A percentile compares a stretch with the other conserved stretches of the same genome.
These are phyloP conservation scores for Ascochyta clinopodiicola DNA, from an alignment of 2,329 filamentous ascomycete species.

Conservation along the genomic window DNA sequence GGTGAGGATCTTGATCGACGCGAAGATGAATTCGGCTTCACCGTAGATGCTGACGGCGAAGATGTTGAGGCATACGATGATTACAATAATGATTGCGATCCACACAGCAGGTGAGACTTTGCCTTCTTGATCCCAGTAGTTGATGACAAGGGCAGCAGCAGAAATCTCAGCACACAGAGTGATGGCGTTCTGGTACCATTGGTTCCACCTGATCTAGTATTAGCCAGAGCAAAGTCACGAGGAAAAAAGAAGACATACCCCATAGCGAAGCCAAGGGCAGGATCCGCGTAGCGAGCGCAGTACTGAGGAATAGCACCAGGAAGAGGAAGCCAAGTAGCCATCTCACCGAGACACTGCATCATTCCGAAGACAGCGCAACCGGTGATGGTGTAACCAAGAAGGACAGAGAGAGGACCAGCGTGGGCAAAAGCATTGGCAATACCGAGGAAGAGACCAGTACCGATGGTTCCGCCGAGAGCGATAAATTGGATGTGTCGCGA, in stretches of 20 bases:
- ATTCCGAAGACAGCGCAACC: slow-evolving; percentile 46
- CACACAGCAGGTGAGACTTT: slow-evolving; percentile 42
- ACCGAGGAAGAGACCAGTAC: slow-evolving; percentile 47
- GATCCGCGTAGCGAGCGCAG: slow-evolving; percentile 55
- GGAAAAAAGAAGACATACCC: slow-evolving; percentile 1
- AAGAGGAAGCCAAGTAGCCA: slow-evolving; percentile 52
- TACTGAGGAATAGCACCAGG: slow-evolving; percentile 48
- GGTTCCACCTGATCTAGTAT: slow-evolving; percentile 20
- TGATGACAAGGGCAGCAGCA: slow-evolving; percentile 42
- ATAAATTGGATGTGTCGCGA: slow-evolving; percentile 66
- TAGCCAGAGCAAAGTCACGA: background rate
- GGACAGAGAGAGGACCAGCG: slow-evolving; percentile 44
- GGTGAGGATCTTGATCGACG: slow-evolving; percentile 56
- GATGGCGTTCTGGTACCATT: slow-evolving; percentile 45
- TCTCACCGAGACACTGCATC: slow-evolving; percentile 53
- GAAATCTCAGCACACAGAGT: slow-evolving; percentile 47
- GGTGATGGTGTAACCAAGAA: slow-evolving; percentile 47
- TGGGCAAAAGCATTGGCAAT: slow-evolving; percentile 43
- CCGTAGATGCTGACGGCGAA: slow-evolving; percentile 49
- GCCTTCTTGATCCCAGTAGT: slow-evolving; percentile 43
- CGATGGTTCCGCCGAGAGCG: slow-evolving; percentile 64
- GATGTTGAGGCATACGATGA: slow-evolving; percentile 45
- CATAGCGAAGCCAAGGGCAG: slow-evolving; percentile 42
- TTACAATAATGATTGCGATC: slow-evolving; percentile 45
- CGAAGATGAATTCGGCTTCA: slow-evolving; percentile 58